These are phyloP conservation scores for Hypoxylon sp. DNA, from an alignment of 2,329 filamentous ascomycete genomes.

Conservation along the genomic window DNA sequence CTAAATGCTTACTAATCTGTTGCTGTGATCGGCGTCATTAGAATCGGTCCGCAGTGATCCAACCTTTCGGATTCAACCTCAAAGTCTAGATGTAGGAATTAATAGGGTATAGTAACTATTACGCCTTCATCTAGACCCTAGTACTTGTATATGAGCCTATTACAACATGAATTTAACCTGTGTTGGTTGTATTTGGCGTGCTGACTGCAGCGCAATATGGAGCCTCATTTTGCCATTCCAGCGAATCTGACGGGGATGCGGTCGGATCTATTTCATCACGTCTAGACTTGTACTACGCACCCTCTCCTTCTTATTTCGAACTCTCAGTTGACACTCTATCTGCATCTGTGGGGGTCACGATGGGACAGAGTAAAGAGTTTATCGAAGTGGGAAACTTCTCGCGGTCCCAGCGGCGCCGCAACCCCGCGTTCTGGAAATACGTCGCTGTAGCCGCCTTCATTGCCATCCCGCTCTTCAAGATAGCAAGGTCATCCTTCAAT, in stretches of 20 bases:
- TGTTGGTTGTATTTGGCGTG: slow-evolving; percentile 1
- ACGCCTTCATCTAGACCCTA: neutral
- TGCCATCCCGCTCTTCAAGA: slow-evolving; percentile 14
- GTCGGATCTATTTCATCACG: neutral
- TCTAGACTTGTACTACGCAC: neutral
- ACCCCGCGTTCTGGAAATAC: slow-evolving; percentile 12
- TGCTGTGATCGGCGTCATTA: too few relatives aligned
- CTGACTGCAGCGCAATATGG: slow-evolving; percentile 17
- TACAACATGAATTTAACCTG: neutral
- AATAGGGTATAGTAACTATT: too few relatives aligned
- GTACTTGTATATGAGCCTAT: neutral
- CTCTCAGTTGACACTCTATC: neutral
- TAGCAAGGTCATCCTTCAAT: neutral
- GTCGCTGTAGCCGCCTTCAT: slow-evolving; percentile 2
- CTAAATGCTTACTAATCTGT: too few relatives aligned
- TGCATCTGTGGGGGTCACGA: neutral
- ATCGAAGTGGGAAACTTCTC: slow-evolving; percentile 1
- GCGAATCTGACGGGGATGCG: neutral
- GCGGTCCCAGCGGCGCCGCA: slow-evolving; percentile 1
- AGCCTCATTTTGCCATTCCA: neutral
- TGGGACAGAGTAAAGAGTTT: slow-evolving; percentile 4
- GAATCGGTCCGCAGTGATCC: too few relatives aligned
- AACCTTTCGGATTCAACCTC: too few relatives aligned
- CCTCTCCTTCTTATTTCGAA: neutral
- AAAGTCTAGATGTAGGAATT: too few relatives aligned